Conservation (phyloP, 177 flowering plant species). For the Tripterygium wilfordii region DNA sequence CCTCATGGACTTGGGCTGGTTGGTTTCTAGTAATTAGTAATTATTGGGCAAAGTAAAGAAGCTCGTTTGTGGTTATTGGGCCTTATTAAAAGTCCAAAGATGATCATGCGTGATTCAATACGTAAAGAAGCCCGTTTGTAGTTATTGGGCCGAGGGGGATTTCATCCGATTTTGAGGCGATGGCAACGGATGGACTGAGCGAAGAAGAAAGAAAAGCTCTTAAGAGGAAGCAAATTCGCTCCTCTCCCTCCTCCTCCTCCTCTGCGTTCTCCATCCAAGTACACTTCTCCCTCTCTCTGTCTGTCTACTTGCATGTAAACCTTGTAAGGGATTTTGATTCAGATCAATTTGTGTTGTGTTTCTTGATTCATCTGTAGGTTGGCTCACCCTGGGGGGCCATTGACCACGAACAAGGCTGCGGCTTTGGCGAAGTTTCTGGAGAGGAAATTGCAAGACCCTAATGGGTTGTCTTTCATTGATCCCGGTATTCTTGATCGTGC, state of each 20-base stretch:
- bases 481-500: conserved; percentile 70
- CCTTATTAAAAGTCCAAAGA: no score
- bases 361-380: conserved; percentile 27
- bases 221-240: conserved; percentile 85
- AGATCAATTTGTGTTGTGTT: no score
- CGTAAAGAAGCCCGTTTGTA: no score
- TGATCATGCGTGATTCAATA: no score
- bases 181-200: conserved; percentile 36
- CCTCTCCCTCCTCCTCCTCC: conserved; percentile 47
- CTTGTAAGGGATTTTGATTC: no score
- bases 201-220: conserved; percentile 79
- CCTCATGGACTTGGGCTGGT: no score
- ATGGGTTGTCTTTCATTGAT: conserved; percentile 67
- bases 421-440: conserved; percentile 88
- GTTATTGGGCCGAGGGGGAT: no score
- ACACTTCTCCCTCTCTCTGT: not conserved
- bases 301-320: no score
- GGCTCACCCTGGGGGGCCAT: conserved; percentile 92
- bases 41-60: no score
- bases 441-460: conserved; percentile 76
- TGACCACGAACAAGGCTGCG: conserved; percentile 89
- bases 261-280: conserved; percentile 49
- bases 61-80: no score
- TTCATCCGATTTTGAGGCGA: conserved; percentile 9
- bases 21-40: no score